These are phyloP conservation scores for Cylindrotheca fusiformis DNA, from an alignment of 108 stramenopile genomes.

Conservation along the genomic window DNA sequence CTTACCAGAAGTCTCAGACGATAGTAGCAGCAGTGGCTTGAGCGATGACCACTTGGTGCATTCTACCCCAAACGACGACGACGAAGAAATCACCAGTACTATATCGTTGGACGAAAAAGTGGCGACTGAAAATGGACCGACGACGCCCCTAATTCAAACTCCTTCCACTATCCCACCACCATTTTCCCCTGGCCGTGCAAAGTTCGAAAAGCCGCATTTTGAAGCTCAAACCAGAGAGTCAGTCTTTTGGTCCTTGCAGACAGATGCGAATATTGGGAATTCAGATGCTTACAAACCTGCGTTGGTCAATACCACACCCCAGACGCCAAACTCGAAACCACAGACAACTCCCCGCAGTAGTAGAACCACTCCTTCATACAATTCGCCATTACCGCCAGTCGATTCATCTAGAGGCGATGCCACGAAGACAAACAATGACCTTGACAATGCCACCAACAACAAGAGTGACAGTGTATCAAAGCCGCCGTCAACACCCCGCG, in stretches of 20 bases:
- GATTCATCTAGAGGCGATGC: too few species aligned
- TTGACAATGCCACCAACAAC: too few species aligned
- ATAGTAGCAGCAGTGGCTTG: background rate
- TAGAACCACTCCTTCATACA: too few species aligned
- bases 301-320: background rate
- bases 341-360: too few species aligned
- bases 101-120: background rate
- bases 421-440: too few species aligned
- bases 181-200: too few species aligned
- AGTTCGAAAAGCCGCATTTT: background rate
- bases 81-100: background rate
- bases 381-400: too few species aligned
- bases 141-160: background rate
- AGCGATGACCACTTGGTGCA: background rate
- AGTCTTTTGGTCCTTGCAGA: constrained; percentile 18
- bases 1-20: background rate
- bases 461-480: too few species aligned
- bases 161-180: background rate
- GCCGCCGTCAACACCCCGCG: too few species aligned
- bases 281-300: constrained; percentile 13
- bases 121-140: background rate
- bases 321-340: too few species aligned
- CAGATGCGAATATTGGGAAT: constrained; percentile 15
- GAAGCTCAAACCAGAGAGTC: background rate
- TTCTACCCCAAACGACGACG: background rate